These are phyloP conservation scores for Infundibulicybe gibba DNA, from an alignment of 768 basidiomycete genomes.

Conservation along the genomic window DNA sequence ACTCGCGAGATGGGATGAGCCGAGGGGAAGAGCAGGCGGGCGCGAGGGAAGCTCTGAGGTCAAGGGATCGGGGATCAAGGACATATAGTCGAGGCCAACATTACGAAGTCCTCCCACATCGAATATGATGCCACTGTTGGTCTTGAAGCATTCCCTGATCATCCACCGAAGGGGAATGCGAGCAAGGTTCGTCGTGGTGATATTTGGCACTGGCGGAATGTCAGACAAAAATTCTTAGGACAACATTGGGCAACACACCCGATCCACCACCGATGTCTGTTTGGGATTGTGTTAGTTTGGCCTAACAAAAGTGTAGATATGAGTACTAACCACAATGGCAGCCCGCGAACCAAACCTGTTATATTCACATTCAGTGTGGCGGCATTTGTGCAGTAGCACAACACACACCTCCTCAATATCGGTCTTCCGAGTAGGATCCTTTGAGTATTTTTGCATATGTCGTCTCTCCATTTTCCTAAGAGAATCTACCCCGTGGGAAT, in stretches of 20 bases:
- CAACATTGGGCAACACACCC: too few species aligned
- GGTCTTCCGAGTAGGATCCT: constrained; percentile 21
- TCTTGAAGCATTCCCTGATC: too few species aligned
- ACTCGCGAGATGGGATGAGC: constrained; percentile 12
- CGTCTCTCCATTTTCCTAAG: constrained; percentile 26
- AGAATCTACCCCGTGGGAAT: constrained; percentile 15
- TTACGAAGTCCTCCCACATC: constrained; percentile 34
- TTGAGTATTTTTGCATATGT: constrained; percentile 26
- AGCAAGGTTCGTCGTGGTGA: constrained; percentile 35
- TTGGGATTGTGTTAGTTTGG: too few species aligned
- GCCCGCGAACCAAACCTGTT: too few species aligned
- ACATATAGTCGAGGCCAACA: constrained; percentile 43
- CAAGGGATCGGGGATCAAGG: constrained; percentile 29
- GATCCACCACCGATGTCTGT: too few species aligned
- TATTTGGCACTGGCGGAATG: constrained; percentile 30
- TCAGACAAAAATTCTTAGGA: too few species aligned
- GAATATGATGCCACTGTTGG: too few species aligned
- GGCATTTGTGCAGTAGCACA: neutral
- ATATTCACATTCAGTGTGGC: too few species aligned
- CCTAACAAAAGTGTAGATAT: too few species aligned
- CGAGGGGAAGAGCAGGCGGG: constrained; percentile 21
- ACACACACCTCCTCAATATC: constrained; percentile 60
- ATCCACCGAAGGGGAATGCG: too few species aligned
- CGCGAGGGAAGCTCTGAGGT: constrained; percentile 27
- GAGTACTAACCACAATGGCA: too few species aligned